These are phyloP conservation scores for Trichocladium antarcticum DNA, from an alignment of 495 filamentous ascomycete genomes.

Conservation along the genomic window DNA sequence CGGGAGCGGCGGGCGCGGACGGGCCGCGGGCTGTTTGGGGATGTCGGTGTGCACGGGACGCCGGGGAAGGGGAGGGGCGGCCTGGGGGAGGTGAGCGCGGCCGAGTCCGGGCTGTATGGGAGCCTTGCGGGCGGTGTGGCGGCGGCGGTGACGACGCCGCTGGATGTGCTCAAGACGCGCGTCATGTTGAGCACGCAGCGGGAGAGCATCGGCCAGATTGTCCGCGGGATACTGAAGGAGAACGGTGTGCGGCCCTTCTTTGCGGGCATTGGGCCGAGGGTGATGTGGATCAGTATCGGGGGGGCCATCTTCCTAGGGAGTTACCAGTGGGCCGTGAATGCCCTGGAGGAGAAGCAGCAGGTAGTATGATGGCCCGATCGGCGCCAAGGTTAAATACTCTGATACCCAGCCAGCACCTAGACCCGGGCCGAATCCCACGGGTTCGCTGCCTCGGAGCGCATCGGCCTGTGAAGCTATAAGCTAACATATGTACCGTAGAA, in stretches of 20 bases:
- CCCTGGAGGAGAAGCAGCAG: slow-evolving; percentile 35
- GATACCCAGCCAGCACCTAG: background rate
- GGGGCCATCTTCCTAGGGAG: slow-evolving; percentile 92
- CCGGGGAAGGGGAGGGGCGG: background rate
- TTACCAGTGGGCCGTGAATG: slow-evolving; percentile 83
- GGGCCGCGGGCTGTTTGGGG: slow-evolving; percentile 41
- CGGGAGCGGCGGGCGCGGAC: slow-evolving; percentile 27
- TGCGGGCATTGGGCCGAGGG: slow-evolving; percentile 73
- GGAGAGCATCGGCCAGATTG: slow-evolving; percentile 46
- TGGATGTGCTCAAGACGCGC: slow-evolving; percentile 94
- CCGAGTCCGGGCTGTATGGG: slow-evolving; percentile 79
- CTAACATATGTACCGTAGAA: background rate
- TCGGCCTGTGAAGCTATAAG: too few relatives aligned
- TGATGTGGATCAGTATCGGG: slow-evolving; percentile 89
- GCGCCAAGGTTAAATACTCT: background rate
- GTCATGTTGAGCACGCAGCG: slow-evolving; percentile 73
- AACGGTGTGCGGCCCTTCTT: slow-evolving; percentile 71
- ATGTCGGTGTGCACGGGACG: background rate
- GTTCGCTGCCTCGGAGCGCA: too few relatives aligned
- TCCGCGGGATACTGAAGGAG: slow-evolving; percentile 55
- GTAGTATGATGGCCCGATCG: background rate
- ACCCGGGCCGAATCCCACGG: too few relatives aligned
- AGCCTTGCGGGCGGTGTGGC: slow-evolving; percentile 74
- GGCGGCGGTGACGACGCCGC: slow-evolving; percentile 78
- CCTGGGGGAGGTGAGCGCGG: slow-evolving; percentile 48